Conservation (phyloP, 768 basidiomycete genomes). For the Lyophyllum decastes region DNA sequence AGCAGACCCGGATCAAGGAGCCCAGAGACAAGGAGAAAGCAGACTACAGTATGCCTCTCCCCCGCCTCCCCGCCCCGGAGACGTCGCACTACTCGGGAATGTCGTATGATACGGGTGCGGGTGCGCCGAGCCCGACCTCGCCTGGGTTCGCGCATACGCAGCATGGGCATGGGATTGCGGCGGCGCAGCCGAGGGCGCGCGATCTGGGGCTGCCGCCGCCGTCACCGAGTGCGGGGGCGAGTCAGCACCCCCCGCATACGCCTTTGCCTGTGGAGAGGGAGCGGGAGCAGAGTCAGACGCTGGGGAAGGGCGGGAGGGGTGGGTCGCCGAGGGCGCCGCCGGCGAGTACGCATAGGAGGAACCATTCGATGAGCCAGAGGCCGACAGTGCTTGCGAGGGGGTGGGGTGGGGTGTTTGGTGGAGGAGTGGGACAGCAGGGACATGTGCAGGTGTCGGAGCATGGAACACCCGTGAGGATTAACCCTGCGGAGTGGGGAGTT, state of each 20-base stretch:
- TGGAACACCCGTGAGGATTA: background rate
- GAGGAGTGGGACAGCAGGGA: slow-evolving; percentile 42
- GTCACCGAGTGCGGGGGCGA: slow-evolving; percentile 29
- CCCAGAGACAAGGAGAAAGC: slow-evolving; percentile 34
- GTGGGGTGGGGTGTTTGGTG: slow-evolving; percentile 65
- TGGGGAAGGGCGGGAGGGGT: slow-evolving; percentile 16
- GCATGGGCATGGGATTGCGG: too few species aligned
- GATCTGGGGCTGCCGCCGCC: slow-evolving; percentile 60
- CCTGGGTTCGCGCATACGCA: slow-evolving; percentile 42
- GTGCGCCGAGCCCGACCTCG: slow-evolving; percentile 59
- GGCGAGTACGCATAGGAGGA: slow-evolving; percentile 77
- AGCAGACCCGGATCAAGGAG: background rate
- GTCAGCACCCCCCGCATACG: slow-evolving; percentile 19
- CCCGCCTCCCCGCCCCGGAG: slow-evolving; percentile 78
- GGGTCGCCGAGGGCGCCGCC: slow-evolving; percentile 67
- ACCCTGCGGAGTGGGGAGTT: background rate
- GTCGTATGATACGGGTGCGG: slow-evolving; percentile 65
- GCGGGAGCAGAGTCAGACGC: background rate
- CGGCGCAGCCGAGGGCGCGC: slow-evolving; percentile 63
- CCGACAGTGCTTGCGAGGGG: slow-evolving; percentile 53
- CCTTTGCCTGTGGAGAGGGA: slow-evolving; percentile 4
- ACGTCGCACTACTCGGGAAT: slow-evolving; percentile 79
- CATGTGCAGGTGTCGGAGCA: slow-evolving; percentile 23
- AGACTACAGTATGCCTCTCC: slow-evolving; percentile 83
- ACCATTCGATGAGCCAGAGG: slow-evolving; percentile 81